Percentiles rank a stretch among this genome's conserved stretches.
These are phyloP conservation scores for Papiliotrema laurentii DNA, from an alignment of 1,284 basidiomycete species.

Conservation along the genomic window DNA sequence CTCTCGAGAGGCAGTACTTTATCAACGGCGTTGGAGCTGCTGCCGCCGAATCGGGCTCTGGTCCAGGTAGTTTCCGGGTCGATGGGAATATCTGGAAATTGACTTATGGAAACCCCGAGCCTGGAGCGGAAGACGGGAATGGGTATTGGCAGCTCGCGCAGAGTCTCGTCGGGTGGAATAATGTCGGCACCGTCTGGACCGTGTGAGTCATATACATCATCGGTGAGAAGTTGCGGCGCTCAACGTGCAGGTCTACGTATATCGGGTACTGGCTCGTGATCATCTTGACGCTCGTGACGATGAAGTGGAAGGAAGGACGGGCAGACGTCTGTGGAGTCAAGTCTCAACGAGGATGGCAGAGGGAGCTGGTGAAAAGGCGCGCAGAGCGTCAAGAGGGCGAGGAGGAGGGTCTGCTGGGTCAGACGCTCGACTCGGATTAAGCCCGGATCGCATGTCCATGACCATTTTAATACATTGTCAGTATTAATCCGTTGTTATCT, in stretches of 20 bases:
- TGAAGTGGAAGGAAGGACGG: conserved; percentile 57
- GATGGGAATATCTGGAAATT: conserved; percentile 79
- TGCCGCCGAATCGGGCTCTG: conserved; percentile 70
- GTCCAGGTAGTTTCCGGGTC: conserved; percentile 74
- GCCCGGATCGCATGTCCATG: no score
- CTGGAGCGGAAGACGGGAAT: conserved; percentile 49
- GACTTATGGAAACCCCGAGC: conserved; percentile 66
- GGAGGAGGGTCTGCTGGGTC: conserved; percentile 2
- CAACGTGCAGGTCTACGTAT: conserved; percentile 50
- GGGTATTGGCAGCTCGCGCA: conserved; percentile 20
- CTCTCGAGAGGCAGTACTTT: conserved; percentile 64
- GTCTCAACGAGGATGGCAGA: conserved; percentile 16
- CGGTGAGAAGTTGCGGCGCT: not conserved
- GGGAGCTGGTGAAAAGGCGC: conserved; percentile 10
- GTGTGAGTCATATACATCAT: conserved; percentile 47
- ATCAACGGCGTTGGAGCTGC: conserved; percentile 62
- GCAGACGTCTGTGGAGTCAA: conserved; percentile 25
- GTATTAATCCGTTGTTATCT: no score
- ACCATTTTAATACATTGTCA: no score
- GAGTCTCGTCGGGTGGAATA: conserved; percentile 35
- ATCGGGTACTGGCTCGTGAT: conserved; percentile 70
- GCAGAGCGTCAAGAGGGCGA: conserved; percentile 7
- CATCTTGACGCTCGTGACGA: conserved; percentile 56
- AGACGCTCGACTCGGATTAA: no score
- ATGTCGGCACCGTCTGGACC: conserved; percentile 55